Evolutionary conservation across 2,329 filamentous ascomycete species (phyloP).

Genomic region (Westerdykella sp.): DNA sequence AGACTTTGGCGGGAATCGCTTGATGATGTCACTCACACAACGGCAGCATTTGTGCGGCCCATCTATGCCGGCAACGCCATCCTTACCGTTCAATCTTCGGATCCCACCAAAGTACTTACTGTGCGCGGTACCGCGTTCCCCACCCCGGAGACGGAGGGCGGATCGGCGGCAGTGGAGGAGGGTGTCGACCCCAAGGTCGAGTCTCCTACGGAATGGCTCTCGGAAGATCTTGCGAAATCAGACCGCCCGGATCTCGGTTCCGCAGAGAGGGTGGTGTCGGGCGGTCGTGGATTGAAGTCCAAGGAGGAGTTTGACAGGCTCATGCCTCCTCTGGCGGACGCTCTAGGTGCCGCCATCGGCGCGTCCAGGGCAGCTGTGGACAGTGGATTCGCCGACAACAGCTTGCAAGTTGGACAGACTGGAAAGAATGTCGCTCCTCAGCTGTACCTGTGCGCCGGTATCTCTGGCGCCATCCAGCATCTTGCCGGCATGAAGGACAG

Average conservation of each 20-base stretch:
- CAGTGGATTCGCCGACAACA: slow-evolving; percentile 97
- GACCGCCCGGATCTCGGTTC: slow-evolving; percentile 90
- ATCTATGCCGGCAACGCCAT: slow-evolving; percentile 99
- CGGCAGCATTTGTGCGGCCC: slow-evolving; percentile 74
- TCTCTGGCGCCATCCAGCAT: slow-evolving; percentile 96
- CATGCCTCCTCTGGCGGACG: slow-evolving; percentile 87
- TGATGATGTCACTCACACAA: slow-evolving; percentile 2
- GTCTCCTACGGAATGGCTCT: slow-evolving; percentile 77
- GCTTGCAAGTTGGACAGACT: slow-evolving; percentile 94
- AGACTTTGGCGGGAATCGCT: not conserved
- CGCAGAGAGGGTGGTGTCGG: slow-evolving; percentile 84
- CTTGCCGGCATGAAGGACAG: slow-evolving; percentile 99
- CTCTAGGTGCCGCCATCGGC: slow-evolving; percentile 89
- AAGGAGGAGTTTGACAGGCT: slow-evolving; percentile 95
- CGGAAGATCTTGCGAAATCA: slow-evolving; percentile 85
- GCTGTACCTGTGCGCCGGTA: slow-evolving; percentile 90
- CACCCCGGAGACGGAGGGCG: slow-evolving; percentile 62
- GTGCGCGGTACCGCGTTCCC: slow-evolving; percentile 91
- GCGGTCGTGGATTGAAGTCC: slow-evolving; percentile 90
- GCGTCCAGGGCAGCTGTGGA: slow-evolving; percentile 93
- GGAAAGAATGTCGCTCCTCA: slow-evolving; percentile 97
- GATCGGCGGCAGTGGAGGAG: slow-evolving; percentile 70
- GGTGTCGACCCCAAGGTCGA: slow-evolving; percentile 77
- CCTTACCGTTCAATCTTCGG: slow-evolving; percentile 85
- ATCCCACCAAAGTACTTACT: slow-evolving; percentile 81